These are phyloP conservation scores for Geranium brycei DNA, from an alignment of 345 rosid genomes.

Conservation along the genomic window DNA sequence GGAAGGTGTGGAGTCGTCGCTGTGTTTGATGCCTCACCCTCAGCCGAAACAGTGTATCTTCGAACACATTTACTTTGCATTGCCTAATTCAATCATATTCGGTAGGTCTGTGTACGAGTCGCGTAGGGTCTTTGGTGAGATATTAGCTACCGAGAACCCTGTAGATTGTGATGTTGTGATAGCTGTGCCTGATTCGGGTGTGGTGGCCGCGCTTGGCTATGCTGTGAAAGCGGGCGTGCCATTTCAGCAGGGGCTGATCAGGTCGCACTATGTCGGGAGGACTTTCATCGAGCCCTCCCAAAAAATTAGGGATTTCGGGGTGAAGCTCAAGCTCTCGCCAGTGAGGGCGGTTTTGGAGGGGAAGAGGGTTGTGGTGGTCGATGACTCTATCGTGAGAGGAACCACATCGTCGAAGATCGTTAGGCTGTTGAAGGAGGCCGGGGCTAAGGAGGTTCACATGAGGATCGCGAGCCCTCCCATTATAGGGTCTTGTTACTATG, in stretches of 20 bases:
- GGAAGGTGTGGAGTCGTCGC: slow-evolving; percentile 60
- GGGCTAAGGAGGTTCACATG: slow-evolving; percentile 94
- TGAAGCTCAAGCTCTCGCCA: slow-evolving; percentile 85
- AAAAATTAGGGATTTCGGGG: slow-evolving; percentile 92
- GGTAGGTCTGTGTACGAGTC: slow-evolving; percentile 87
- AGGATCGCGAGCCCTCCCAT: slow-evolving; percentile 95
- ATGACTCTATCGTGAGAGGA: slow-evolving; percentile 89
- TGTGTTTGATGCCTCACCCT: slow-evolving; percentile 53
- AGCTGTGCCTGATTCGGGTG: slow-evolving; percentile 93
- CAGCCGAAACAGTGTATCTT: slow-evolving; percentile 87
- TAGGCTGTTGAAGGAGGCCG: slow-evolving; percentile 70
- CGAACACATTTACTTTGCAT: slow-evolving; percentile 79
- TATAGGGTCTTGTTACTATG: slow-evolving; percentile 70
- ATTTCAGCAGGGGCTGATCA: slow-evolving; percentile 75
- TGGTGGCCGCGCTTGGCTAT: slow-evolving; percentile 88
- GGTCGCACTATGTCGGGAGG: slow-evolving; percentile 93
- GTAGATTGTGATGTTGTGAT: slow-evolving; percentile 92
- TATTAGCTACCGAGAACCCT: slow-evolving; percentile 64
- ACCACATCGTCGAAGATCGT: slow-evolving; percentile 88
- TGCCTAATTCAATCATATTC: slow-evolving; percentile 75
- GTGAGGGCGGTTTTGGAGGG: slow-evolving; percentile 79
- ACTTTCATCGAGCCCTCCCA: slow-evolving; percentile 91
- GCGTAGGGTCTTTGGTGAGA: slow-evolving; percentile 55
- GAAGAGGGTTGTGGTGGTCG: slow-evolving; percentile 86
- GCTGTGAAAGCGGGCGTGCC: slow-evolving; percentile 76